Evolutionary conservation across 768 basidiomycete genomes (phyloP).

Genomic region (Naganishia randhawae): DNA sequence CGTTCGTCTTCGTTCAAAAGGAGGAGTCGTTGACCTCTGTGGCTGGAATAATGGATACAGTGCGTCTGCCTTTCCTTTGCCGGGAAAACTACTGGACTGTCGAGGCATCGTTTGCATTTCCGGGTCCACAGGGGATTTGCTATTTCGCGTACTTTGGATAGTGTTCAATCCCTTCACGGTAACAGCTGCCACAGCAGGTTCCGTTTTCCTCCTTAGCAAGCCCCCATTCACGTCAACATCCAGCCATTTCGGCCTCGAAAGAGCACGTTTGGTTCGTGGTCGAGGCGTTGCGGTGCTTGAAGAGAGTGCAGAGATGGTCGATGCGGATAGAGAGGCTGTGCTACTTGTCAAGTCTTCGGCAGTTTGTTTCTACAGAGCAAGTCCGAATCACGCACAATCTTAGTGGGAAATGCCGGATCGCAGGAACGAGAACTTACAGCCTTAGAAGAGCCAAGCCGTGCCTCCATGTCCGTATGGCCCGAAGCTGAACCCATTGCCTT

Average conservation of each 20-base stretch:
- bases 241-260: slow-evolving; percentile 15
- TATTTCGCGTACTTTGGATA: background rate
- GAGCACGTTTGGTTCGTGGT: background rate
- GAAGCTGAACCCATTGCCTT: background rate
- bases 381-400: background rate
- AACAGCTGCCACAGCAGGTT: background rate
- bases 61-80: background rate
- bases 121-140: background rate
- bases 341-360: background rate
- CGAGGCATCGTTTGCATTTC: background rate
- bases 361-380: background rate
- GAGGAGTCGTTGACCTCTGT: background rate
- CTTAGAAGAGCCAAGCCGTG: background rate
- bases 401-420: background rate
- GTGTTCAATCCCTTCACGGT: slow-evolving; percentile 10
- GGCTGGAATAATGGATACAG: background rate
- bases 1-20: background rate
- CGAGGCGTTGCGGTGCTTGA: background rate
- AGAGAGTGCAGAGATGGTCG: background rate
- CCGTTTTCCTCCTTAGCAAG: slow-evolving; percentile 10
- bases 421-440: background rate
- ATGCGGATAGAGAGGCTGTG: background rate
- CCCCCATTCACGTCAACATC: slow-evolving; percentile 13
- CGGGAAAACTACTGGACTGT: background rate
- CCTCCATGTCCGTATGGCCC: background rate